Evolutionary conservation across 2,329 filamentous ascomycete genomes (phyloP).

Genomic region (Aspergillus uvarum): DNA sequence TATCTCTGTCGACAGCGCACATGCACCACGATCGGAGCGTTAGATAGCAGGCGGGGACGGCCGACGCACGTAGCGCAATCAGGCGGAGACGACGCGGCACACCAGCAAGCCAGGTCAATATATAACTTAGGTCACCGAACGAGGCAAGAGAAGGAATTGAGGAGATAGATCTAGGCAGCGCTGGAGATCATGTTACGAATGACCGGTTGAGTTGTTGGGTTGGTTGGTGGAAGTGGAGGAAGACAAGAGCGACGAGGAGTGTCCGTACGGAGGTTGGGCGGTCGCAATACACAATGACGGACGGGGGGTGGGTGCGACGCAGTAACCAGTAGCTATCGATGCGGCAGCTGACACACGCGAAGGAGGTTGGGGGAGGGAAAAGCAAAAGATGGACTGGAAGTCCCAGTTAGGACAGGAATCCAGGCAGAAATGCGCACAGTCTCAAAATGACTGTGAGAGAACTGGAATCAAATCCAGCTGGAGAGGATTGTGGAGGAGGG

Average conservation of each 20-base stretch:
- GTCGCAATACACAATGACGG: conserved; percentile 22
- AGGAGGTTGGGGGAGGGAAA: background rate
- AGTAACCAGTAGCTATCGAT: too few species aligned
- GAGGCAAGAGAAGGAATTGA: conserved; percentile 9
- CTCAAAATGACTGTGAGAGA: conserved; percentile 2
- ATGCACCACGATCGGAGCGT: conserved; percentile 31
- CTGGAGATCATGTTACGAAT: conserved; percentile 27
- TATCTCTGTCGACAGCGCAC: conserved; percentile 28
- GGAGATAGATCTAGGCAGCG: conserved; percentile 23
- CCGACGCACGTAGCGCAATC: conserved; percentile 32
- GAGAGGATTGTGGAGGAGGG: conserved; percentile 8
- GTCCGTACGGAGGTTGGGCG: conserved; percentile 19
- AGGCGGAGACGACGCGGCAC: conserved; percentile 19
- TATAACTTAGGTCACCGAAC: background rate
- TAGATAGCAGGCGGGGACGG: conserved; percentile 28
- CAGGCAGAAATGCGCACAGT: conserved; percentile 17
- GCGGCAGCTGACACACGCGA: too few species aligned
- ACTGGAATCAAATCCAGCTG: conserved; percentile 6
- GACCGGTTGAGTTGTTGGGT: conserved; percentile 8
- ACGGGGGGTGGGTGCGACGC: too few species aligned
- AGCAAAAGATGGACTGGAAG: conserved; percentile 16
- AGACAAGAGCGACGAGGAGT: conserved; percentile 15
- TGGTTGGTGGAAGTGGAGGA: conserved; percentile 2
- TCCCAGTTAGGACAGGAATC: conserved; percentile 17
- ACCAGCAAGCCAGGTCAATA: conserved; percentile 5